Base-by-base conservation (phyloP, 2,329 filamentous ascomycete genomes). In the Diaporthe eres region DNA sequence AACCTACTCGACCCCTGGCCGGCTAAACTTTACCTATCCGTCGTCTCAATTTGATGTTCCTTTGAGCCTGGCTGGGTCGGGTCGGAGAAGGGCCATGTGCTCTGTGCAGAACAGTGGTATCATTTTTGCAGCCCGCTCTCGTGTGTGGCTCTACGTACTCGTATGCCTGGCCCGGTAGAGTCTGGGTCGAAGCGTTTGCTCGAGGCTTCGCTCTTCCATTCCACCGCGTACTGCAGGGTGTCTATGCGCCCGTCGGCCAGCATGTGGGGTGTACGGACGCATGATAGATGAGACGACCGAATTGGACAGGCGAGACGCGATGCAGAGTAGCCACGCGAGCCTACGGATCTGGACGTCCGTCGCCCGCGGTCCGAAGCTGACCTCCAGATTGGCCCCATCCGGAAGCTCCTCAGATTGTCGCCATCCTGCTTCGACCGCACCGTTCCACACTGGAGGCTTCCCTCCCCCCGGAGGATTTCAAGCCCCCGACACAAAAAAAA, bases 281-380 rank as follows among this genome's bases (percentile, higher is more conserved):
- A 47, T 73, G 47, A 53, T 68, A 53, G 70, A 60, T 34, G 70
- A 72, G 51, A 7, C 9, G 55, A 15, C 44, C 71, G 58, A 61
- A 55, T 68, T 61, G 51, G 67, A 68, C 37, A 57, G 51, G 44
- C 60, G 58, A 75, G 51, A 76, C 72, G 71, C 72, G 58, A 72
- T 63, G 71, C 75, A 75, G 74, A 76, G 51, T 60, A 67, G 75
- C 72, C 75, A 76, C 67, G 67, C 75, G 75, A 75, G 58, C 65
- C 49, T 70, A 71, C 58, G 67, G 72, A 61, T 70, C 67, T 72
- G 58, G 67, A 68, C 57, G 34, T 72, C 70, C 31, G 37, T 22
- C 44, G n/a, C 25, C 53, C 65, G 63, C 65, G 19, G 75, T 71
- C 57, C 68, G 71, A 71, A 74, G 57, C 22, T 58, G 37, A 63